phyloP scores from a whole-genome alignment of 352 stramenopile species.

The Phytophthora litchii region DNA sequence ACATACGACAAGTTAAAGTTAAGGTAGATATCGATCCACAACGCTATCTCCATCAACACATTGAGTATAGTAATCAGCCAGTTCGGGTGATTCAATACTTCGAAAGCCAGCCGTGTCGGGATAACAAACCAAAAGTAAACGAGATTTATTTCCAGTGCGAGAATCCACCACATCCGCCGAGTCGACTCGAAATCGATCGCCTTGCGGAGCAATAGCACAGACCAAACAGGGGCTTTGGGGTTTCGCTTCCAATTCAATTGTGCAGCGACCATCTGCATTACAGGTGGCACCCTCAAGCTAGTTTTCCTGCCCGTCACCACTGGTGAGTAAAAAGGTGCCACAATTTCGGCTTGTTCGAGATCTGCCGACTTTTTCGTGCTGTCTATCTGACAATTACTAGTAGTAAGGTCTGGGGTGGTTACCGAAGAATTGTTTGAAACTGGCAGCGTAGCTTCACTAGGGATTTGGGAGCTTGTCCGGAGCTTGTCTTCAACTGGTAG shows the following conservation, averaged over 20 bases:
- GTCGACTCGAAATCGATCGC: slow-evolving; percentile 51
- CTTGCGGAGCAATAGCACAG: slow-evolving; percentile 35
- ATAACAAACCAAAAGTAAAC: slow-evolving; percentile 68
- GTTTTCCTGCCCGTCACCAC: slow-evolving; percentile 8
- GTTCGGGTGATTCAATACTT: slow-evolving; percentile 28
- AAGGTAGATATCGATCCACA: slow-evolving; percentile 58
- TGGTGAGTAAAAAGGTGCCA: neutral
- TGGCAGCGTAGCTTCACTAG: no score
- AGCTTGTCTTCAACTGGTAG: neutral
- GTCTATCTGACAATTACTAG: neutral
- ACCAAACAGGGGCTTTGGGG: slow-evolving; percentile 34
- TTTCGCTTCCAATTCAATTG: slow-evolving; percentile 23
- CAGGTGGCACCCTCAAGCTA: slow-evolving; percentile 31
- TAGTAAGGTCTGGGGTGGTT: neutral
- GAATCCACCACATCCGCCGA: slow-evolving; percentile 54
- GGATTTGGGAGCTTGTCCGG: neutral
- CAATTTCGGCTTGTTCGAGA: slow-evolving; percentile 2
- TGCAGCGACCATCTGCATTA: slow-evolving; percentile 28
- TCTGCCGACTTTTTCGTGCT: slow-evolving; percentile 1
- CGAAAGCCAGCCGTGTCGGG: slow-evolving; percentile 48
- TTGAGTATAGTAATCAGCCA: slow-evolving; percentile 47
- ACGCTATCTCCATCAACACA: slow-evolving; percentile 40
- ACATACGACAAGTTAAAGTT: slow-evolving; percentile 65
- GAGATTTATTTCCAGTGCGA: slow-evolving; percentile 47
- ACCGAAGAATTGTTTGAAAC: neutral